Evolutionary conservation across 345 rosid genomes (phyloP).

Genomic region (Kandelia obovata): DNA sequence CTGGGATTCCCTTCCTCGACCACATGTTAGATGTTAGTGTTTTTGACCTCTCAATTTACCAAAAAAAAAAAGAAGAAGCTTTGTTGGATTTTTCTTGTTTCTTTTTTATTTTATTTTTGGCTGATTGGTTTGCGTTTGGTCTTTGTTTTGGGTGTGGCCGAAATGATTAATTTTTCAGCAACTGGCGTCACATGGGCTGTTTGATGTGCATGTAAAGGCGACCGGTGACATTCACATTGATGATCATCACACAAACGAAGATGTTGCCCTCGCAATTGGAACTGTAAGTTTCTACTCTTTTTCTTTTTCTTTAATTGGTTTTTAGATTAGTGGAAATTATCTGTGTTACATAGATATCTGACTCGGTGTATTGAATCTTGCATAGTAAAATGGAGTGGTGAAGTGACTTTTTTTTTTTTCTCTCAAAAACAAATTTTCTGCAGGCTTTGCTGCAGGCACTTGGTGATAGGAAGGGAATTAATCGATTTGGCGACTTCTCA

Average conservation of each 20-base stretch:
- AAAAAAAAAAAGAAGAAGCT: background rate
- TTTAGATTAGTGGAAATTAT: background rate
- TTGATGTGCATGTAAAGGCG: slow-evolving; percentile 83
- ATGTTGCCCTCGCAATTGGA: slow-evolving; percentile 91
- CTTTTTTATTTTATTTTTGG: background rate
- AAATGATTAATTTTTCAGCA: slow-evolving; percentile 41
- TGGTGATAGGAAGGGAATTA: slow-evolving; percentile 87
- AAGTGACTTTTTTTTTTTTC: no score
- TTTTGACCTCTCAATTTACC: background rate
- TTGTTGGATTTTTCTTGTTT: no score
- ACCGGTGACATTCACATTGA: slow-evolving; percentile 90
- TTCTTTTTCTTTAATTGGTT: background rate
- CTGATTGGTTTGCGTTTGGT: background rate
- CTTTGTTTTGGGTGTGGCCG: background rate
- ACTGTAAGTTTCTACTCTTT: slow-evolving; percentile 37
- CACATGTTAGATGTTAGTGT: slow-evolving; percentile 78
- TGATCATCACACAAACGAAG: slow-evolving; percentile 93
- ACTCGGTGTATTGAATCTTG: no score
- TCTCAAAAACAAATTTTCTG: background rate
- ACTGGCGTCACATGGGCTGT: slow-evolving; percentile 91
- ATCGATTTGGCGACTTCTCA: slow-evolving; percentile 87
- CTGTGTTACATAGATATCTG: no score
- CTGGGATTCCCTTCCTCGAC: slow-evolving; percentile 84
- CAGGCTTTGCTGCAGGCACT: slow-evolving; percentile 87
- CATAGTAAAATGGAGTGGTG: no score